Conservation (phyloP, 768 basidiomycete species). For the Galerina sulciceps region DNA sequence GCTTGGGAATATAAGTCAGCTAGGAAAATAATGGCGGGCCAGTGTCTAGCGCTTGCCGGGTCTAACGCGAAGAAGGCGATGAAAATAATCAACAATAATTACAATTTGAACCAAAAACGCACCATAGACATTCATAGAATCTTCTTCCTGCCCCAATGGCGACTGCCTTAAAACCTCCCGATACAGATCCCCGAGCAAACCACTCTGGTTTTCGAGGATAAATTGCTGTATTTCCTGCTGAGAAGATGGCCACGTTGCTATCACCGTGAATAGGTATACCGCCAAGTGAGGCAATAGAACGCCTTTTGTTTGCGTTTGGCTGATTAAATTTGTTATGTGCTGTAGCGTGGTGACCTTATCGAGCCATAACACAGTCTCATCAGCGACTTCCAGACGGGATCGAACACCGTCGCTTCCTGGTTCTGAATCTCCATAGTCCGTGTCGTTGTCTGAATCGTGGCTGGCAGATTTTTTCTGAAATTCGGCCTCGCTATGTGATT, state of each 20-base stretch:
- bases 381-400: slow-evolving; percentile 51
- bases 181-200: slow-evolving; percentile 76
- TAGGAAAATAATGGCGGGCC: slow-evolving; percentile 78
- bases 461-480: background rate
- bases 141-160: slow-evolving; percentile 64
- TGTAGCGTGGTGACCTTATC: slow-evolving; percentile 51
- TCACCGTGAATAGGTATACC: slow-evolving; percentile 59
- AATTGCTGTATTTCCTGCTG: slow-evolving; percentile 61
- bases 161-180: slow-evolving; percentile 65
- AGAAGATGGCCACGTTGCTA: slow-evolving; percentile 61
- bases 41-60: slow-evolving; percentile 46
- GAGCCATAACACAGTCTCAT: slow-evolving; percentile 66
- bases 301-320: slow-evolving; percentile 40
- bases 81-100: background rate
- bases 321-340: slow-evolving; percentile 61
- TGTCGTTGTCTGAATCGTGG: slow-evolving; percentile 26
- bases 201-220: slow-evolving; percentile 49
- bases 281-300: slow-evolving; percentile 51
- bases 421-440: slow-evolving; percentile 34
- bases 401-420: slow-evolving; percentile 30
- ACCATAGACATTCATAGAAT: slow-evolving; percentile 28
- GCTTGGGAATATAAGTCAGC: slow-evolving; percentile 83
- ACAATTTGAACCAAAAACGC: slow-evolving; percentile 6
- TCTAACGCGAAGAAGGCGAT: slow-evolving; percentile 34
- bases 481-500: background rate